Base-by-base conservation (phyloP, 345 rosid genomes). In the Bruguiera parviflora region DNA sequence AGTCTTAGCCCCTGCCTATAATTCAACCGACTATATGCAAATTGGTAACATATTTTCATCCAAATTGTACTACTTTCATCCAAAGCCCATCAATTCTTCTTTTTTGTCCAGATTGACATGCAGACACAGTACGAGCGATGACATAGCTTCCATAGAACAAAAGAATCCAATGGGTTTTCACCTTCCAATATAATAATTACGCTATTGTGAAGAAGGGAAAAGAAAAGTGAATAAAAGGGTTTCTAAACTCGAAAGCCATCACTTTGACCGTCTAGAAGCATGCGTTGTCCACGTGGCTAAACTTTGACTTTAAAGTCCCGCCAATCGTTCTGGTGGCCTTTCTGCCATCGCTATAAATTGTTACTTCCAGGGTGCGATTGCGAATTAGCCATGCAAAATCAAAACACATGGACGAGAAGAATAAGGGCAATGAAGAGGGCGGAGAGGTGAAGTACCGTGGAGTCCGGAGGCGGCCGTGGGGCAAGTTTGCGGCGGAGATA, bases 401-500 rank as follows among this genome's bases (percentile, higher is more conserved):
- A 13, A 32, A 19, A 19, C 8, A 20, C 31, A 79, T 82, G 83
- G 78, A 83, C 27, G 80, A 61, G 18, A 43, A 73, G 20, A 3
- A 43, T 15, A 53, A 25, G 39, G 9, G 16, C 24, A 55, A 31
- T 11, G 62, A 61, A 25, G 78, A 35, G 0, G 71, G 81, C 22
- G 81, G 72, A 61, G 87, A 82, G 63, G 83, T 73, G 25, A 74
- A 72, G 68, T 92, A 87, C 76, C 78, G 98, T 0, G 98, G 98
- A 7, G 92, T 92, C n/a, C 53, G 98, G 20, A 73, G 77, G 74
- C 79, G 98, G 76, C 98, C 98, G 0, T 92, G 98, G 98, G 98
- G 96, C 6, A 92, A 90, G 78, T 92, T 81, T 7, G 98, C 98
- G 0, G 95, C 96, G 0, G 98, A 92, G 90, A 92, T 92, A 67